A percentile compares a stretch with the other conserved stretches of the same genome.
Conservation (phyloP, 2,329 filamentous ascomycete genomes). For the Penicillium sp. region DNA sequence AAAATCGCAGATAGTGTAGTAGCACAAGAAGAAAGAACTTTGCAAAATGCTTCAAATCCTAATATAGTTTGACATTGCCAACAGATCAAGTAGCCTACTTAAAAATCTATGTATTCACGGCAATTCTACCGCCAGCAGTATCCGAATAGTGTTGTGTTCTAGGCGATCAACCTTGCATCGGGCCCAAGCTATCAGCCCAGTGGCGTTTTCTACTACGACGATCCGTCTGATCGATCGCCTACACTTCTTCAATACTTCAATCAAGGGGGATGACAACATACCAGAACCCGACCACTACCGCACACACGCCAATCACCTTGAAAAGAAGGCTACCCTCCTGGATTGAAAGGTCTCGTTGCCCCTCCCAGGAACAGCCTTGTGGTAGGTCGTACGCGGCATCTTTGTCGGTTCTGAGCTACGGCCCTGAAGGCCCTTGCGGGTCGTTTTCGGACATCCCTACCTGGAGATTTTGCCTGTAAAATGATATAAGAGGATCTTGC, state of each 20-base stretch:
- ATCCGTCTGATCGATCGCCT: conserved; percentile 27
- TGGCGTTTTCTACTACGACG: conserved; percentile 23
- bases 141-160: conserved; percentile 11
- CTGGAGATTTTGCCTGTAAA: not conserved
- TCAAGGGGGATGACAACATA: conserved; percentile 31
- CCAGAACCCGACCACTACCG: conserved; percentile 2
- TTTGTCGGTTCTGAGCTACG: conserved; percentile 14
- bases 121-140: not conserved
- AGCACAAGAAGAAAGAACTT: not conserved
- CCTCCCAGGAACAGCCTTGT: conserved; percentile 7
- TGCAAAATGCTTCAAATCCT: too few relatives aligned
- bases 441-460: conserved; percentile 11
- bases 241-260: conserved; percentile 19
- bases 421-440: conserved; percentile 26
- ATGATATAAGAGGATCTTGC: not conserved
- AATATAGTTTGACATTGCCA: not conserved
- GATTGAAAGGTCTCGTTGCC: conserved; percentile 16
- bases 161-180: conserved; percentile 29
- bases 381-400: conserved; percentile 24
- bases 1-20: not conserved
- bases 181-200: conserved; percentile 22
- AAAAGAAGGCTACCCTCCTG: conserved; percentile 9
- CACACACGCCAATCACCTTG: conserved; percentile 2
- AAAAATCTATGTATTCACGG: not conserved
- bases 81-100: not conserved